Evolutionary conservation across 2,329 filamentous ascomycete species (phyloP), one percentile per base, ranked within the genome.

Genomic region (Colletotrichum sp.): DNA sequence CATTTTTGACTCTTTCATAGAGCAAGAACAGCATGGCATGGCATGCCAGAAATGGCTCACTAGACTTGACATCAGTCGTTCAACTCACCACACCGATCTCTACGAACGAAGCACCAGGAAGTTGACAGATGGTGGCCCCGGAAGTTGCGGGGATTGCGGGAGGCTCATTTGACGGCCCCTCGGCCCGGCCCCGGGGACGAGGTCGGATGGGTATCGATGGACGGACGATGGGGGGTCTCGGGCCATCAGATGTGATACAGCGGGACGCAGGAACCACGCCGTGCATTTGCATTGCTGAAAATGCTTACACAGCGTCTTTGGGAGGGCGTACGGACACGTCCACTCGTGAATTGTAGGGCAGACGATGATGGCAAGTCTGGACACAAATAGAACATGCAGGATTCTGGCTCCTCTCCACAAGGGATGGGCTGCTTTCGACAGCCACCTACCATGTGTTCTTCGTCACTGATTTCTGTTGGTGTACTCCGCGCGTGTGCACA

Each of bases 231-330:
- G n/a, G 6, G n/a, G 43, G 43, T 22, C 43, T 52, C 43, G 43
- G 43, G 43, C 43, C 43, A 52, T 52, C 43, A 58, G 25, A 64
- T 64, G 61, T 43, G 34, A 64, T 64, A 64, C 61, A 43, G 61
- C 15, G 25, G 27, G 34, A 64, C 34, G 61, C 61, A 64, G 34
- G 61, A 64, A 64, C 34, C 34, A 64, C 3, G 16, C 2, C 13
- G 25, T 27, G 55, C 55, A 52, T 13, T 58, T 64, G 61, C 61
- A 39, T 28, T 32, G 28, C 28, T 34, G 61, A 39, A 10, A 48
- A 48, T 48, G n/a, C 36, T 28, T 18, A 43, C 61, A 64, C 34
- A 64, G 25, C 61, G 22, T 64, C 22, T 4, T 52, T 43, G 15
- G 18, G 34, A 22, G 34, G 43, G n/a, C 43, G 43, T 52, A 13